phyloP scores from a whole-genome alignment of 2,329 filamentous ascomycete genomes.

The Alternaria arbusti region DNA sequence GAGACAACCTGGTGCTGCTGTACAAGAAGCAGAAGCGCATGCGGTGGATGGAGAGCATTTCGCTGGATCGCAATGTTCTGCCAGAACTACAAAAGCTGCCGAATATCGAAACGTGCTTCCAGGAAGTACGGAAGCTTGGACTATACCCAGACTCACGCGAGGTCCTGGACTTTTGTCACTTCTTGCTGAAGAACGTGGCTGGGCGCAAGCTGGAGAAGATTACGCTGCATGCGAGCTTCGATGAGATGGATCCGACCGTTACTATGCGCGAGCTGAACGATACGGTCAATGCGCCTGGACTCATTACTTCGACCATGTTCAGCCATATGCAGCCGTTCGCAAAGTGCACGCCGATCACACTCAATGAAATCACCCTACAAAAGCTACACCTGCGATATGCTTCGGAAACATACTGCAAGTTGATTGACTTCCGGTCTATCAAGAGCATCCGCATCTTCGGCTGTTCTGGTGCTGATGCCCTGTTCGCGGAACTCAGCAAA shows the following conservation, averaged over 20 bases:
- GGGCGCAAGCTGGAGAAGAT: constrained; percentile 52
- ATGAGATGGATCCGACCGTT: constrained; percentile 43
- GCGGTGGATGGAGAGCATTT: constrained; percentile 57
- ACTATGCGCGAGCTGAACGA: constrained; percentile 54
- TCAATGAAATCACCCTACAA: constrained; percentile 55
- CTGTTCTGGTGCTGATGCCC: constrained; percentile 55
- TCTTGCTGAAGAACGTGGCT: constrained; percentile 50
- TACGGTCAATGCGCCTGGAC: constrained; percentile 53
- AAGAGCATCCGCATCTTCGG: constrained; percentile 52
- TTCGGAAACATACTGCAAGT: constrained; percentile 56
- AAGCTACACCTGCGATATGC: constrained; percentile 55
- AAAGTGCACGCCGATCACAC: constrained; percentile 52
- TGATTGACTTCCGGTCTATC: constrained; percentile 54
- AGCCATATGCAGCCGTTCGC: constrained; percentile 56
- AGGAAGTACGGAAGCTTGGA: constrained; percentile 52
- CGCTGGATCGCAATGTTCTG: constrained; percentile 52
- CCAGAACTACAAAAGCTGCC: constrained; percentile 52
- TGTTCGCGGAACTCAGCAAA: constrained; percentile 57
- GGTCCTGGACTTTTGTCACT: constrained; percentile 53
- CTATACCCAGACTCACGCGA: constrained; percentile 56
- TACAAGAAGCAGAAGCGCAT: constrained; percentile 57
- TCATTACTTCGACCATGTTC: constrained; percentile 56
- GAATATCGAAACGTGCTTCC: constrained; percentile 50
- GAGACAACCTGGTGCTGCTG: constrained; percentile 56
- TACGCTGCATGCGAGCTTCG: constrained; percentile 56